Evolutionary conservation across 2,329 filamentous ascomycete species (phyloP).

Genomic region (Chaetomium strumarium): DNA sequence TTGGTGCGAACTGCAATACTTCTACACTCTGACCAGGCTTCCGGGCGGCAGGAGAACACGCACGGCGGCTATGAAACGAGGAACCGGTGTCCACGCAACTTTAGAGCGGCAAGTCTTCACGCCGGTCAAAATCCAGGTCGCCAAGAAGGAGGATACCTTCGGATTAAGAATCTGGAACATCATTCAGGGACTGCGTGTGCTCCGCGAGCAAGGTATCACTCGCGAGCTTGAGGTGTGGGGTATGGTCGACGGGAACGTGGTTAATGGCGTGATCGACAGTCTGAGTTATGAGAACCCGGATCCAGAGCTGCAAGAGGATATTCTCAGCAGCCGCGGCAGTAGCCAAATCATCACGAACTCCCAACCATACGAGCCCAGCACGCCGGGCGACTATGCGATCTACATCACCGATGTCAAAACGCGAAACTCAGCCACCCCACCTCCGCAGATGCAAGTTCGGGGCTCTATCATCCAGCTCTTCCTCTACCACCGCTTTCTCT

Average conservation of each 20-base stretch:
- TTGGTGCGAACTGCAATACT: constrained; percentile 96
- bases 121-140: constrained; percentile 64
- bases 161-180: constrained; percentile 86
- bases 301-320: constrained; percentile 57
- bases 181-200: constrained; percentile 72
- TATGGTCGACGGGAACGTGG: constrained; percentile 69
- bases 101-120: constrained; percentile 83
- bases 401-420: constrained; percentile 92
- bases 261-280: constrained; percentile 88
- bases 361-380: constrained; percentile 23
- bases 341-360: constrained; percentile 27
- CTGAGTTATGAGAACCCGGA: constrained; percentile 74
- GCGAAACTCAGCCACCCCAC: constrained; percentile 56
- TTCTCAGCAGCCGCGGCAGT: constrained; percentile 34
- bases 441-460: constrained; percentile 59
- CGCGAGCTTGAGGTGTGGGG: constrained; percentile 84
- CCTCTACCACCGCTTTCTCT: constrained; percentile 82
- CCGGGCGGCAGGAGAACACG: constrained; percentile 65
- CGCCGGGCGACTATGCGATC: constrained; percentile 26
- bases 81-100: constrained; percentile 70
- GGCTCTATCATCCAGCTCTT: constrained; percentile 83
- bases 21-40: constrained; percentile 71
- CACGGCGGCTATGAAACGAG: constrained; percentile 79
- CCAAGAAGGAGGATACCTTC: constrained; percentile 74
- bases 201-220: constrained; percentile 65